These are phyloP conservation scores for Verticillium longisporum DNA, from an alignment of 2,329 filamentous ascomycete species.

Conservation along the genomic window DNA sequence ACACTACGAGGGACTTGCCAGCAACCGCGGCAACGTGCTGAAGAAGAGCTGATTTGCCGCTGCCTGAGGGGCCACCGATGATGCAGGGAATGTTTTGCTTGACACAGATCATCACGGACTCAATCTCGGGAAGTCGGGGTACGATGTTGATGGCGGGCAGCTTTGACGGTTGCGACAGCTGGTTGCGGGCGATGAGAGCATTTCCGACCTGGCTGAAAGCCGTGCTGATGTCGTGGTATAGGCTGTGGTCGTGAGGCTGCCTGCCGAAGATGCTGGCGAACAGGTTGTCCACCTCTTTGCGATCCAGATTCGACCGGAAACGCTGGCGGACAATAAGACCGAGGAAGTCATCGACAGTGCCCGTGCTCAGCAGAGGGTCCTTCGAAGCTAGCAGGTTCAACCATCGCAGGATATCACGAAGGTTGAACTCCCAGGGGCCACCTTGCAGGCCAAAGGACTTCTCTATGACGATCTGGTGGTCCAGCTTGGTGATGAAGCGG, in stretches of 20 bases:
- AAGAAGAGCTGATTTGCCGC: slow-evolving; percentile 78
- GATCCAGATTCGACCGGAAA: slow-evolving; percentile 69
- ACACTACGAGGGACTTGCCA: slow-evolving; percentile 70
- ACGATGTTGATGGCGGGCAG: slow-evolving; percentile 46
- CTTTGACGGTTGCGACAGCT: slow-evolving; percentile 40
- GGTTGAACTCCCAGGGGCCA: slow-evolving; percentile 92
- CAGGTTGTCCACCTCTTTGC: slow-evolving; percentile 55
- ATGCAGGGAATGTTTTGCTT: slow-evolving; percentile 86
- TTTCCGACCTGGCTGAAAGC: slow-evolving; percentile 72
- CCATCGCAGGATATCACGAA: slow-evolving; percentile 88
- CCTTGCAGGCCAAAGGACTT: slow-evolving; percentile 54
- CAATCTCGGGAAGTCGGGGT: slow-evolving; percentile 62
- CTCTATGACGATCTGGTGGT: slow-evolving; percentile 59
- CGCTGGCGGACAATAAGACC: slow-evolving; percentile 79
- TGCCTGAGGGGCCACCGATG: slow-evolving; percentile 76
- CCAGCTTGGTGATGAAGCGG: slow-evolving; percentile 72
- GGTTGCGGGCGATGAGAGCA: slow-evolving; percentile 61
- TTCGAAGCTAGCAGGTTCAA: slow-evolving; percentile 61
- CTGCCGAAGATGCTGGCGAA: slow-evolving; percentile 59
- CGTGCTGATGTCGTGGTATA: slow-evolving; percentile 64
- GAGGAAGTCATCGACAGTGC: slow-evolving; percentile 65
- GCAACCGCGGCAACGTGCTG: slow-evolving; percentile 72
- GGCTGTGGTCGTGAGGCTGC: slow-evolving; percentile 49
- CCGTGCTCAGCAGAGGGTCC: slow-evolving; percentile 54
- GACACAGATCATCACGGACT: slow-evolving; percentile 82